Evolutionary conservation across 495 filamentous ascomycete species (phyloP), one percentile per base, ranked within the genome.

Genomic region (Hypoxylon subgilvum): DNA sequence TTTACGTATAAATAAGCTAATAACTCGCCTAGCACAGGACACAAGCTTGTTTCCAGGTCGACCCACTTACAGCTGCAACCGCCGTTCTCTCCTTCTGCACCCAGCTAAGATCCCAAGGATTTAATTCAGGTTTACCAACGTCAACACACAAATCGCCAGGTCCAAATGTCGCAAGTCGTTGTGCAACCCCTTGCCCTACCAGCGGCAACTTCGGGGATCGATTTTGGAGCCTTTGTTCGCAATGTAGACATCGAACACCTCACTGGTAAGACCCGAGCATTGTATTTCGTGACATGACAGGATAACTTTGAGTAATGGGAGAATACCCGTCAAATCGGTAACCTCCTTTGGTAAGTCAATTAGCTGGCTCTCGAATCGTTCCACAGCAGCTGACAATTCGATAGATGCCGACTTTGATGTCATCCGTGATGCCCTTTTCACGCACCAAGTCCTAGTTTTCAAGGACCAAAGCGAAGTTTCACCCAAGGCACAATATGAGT

Each of bases 401-500:
- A 13, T 39, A 86, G 85, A 88, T 31, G 71, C 76, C 36, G 80
- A 85, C 57, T 88, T 88, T 57, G 66, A 73, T 21, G 61, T 76
- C 12, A 83, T 90, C 62, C 80, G 78, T 57, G 61, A 80, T 6
- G 79, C 84, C 1, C 78, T 91, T 10, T 88, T 87, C 73, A 74
- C 70, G 9, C 69, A 84, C 63, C 83, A 85, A 46, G 82, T 90
- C 6, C 75, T 90, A 27, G 77, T 91, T 17, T 78, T 91, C 73
- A 90, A 88, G 65, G 77, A 83, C 66, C 86, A 90, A 62, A 57
- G 73, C 7, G 75, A 78, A 52, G 72, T 85, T 25, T 79, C 84
- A 3, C 84, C 87, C 1, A 79, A 80, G 63, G 86, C 87, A 18
- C 87, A 91, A 71, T 91, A 84, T 70, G 79, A 86, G 41, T 72